Percentiles rank a stretch among this genome's conserved stretches.
phyloP scores from a whole-genome alignment of 225 moss, liverwort and hornwort genomes.

The Asterella californica region DNA sequence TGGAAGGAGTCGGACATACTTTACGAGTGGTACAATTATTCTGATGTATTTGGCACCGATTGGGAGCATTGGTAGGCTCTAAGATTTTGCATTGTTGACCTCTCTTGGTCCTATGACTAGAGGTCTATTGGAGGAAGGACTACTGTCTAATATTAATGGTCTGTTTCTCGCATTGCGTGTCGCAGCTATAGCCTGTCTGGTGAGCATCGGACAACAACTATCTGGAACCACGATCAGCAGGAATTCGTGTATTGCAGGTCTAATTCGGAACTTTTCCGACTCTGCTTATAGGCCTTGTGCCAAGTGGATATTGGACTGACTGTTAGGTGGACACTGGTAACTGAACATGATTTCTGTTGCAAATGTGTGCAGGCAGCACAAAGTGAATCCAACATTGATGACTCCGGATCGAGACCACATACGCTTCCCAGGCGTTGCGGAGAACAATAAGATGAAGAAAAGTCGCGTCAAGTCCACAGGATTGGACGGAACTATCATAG shows the following conservation, averaged over 20 bases:
- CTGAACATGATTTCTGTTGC: neutral
- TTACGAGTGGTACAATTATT: neutral
- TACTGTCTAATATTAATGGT: neutral
- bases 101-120: too few relatives aligned
- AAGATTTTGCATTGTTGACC: neutral
- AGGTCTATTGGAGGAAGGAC: neutral
- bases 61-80: neutral
- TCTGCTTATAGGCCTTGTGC: neutral
- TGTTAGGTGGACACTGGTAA: neutral
- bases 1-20: neutral
- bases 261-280: neutral
- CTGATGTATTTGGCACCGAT: neutral
- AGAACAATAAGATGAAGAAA: neutral
- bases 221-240: constrained; percentile 36
- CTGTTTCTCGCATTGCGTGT: neutral
- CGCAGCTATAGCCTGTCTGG: constrained; percentile 31
- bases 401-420: constrained; percentile 14
- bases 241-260: constrained; percentile 46
- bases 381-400: constrained; percentile 2
- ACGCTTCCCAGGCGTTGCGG: constrained; percentile 8
- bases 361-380: constrained; percentile 11
- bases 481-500: neutral
- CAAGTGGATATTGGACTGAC: too few relatives aligned
- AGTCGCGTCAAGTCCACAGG: neutral
- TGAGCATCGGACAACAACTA: constrained; percentile 16